These are phyloP conservation scores for Trametes sanguinea DNA, from an alignment of 768 basidiomycete genomes.

Conservation along the genomic window DNA sequence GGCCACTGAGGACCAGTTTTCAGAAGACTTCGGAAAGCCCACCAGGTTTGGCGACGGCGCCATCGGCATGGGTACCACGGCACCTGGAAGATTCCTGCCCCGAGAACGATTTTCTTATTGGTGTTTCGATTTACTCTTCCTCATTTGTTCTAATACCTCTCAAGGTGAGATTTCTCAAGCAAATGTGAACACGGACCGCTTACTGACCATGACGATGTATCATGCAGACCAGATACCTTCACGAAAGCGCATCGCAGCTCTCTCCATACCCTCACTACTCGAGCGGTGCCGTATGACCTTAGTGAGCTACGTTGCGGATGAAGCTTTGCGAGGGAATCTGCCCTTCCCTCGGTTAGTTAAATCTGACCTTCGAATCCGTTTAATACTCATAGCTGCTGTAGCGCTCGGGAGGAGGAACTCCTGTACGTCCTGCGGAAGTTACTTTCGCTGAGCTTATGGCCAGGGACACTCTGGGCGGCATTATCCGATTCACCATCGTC, in stretches of 20 bases:
- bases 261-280: slow-evolving; percentile 72
- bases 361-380: not conserved
- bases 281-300: slow-evolving; percentile 73
- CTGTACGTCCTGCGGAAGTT: slow-evolving; percentile 82
- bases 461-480: slow-evolving; percentile 77
- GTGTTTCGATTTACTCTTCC: slow-evolving; percentile 87
- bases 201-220: not conserved
- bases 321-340: slow-evolving; percentile 77
- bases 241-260: slow-evolving; percentile 68
- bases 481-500: slow-evolving; percentile 64
- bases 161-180: slow-evolving; percentile 45
- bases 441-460: slow-evolving; percentile 69
- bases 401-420: slow-evolving; percentile 87
- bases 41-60: slow-evolving; percentile 38
- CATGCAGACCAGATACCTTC: slow-evolving; percentile 58
- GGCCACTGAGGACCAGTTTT: not conserved
- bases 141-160: slow-evolving; percentile 70
- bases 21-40: slow-evolving; percentile 19
- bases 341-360: slow-evolving; percentile 78
- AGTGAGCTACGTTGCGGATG: slow-evolving; percentile 79
- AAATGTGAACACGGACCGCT: not conserved
- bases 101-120: slow-evolving; percentile 90
- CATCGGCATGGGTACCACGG: slow-evolving; percentile 60
- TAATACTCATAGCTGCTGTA: slow-evolving; percentile 31
- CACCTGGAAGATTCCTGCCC: slow-evolving; percentile 54